These are phyloP conservation scores for Alternaria gaisen DNA, from an alignment of 2,329 filamentous ascomycete species.

Conservation along the genomic window DNA sequence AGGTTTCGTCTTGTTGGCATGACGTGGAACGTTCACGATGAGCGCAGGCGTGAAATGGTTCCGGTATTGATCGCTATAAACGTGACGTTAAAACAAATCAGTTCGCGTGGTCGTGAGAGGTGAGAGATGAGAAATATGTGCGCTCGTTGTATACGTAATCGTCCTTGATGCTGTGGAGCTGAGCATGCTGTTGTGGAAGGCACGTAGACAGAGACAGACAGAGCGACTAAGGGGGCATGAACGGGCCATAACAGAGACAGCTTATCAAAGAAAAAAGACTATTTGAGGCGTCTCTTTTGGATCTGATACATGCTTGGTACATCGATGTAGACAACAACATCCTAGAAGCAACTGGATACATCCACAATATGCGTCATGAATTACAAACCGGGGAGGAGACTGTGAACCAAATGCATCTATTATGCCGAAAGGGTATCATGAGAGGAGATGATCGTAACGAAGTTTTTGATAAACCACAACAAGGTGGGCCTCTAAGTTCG, in stretches of 20 bases:
- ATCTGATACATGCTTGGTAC: background rate
- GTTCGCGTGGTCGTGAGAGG: background rate
- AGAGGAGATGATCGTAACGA: slow-evolving; percentile 37
- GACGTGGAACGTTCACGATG: background rate
- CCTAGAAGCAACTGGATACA: background rate
- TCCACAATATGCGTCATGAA: background rate
- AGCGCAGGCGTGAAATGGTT: background rate
- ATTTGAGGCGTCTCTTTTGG: background rate
- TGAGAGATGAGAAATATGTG: background rate
- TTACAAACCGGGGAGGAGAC: background rate
- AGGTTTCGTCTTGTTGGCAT: background rate
- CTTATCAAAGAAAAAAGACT: background rate
- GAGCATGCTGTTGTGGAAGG: background rate
- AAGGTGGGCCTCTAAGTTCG: background rate
- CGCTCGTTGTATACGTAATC: background rate
- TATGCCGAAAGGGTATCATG: slow-evolving; percentile 41
- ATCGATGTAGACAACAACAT: background rate
- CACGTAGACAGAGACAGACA: background rate
- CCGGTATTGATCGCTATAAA: background rate
- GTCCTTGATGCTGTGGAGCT: background rate
- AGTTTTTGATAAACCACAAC: background rate
- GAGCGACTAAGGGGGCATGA: background rate
- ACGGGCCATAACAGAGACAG: background rate
- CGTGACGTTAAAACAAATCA: background rate
- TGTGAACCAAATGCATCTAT: slow-evolving; percentile 4